Base-by-base conservation (phyloP, 2,329 filamentous ascomycete species). In the Aureobasidium uvarum region DNA sequence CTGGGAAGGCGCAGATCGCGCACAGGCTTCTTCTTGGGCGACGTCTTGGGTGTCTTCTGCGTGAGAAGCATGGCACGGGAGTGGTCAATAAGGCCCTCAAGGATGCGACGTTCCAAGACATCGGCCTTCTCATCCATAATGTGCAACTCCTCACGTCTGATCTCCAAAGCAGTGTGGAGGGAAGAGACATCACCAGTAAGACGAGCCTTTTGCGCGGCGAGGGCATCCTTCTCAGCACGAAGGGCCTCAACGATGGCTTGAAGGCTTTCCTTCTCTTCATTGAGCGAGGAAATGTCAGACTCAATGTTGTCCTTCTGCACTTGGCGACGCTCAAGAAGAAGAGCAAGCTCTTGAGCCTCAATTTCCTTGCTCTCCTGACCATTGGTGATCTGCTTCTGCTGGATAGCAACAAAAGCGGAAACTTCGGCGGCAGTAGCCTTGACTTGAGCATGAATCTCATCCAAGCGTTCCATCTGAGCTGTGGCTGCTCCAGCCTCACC, bases 31-130 rank as follows among this genome's bases (percentile, higher is more conserved):
- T 76, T 74, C 65, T 72, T 72, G 11, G 73, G 74, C 71, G 72
- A 69, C 6, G 74, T 72, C 75, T 79, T 39, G 72, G 74, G 73
- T 63, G 84, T 79, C 8, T 72, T 72, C 79, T 91, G 89, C 70
- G 86, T 82, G 81, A 95, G 90, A 66, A 98, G 85, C n/a, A 97
- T 83, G 31, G 94, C 88, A 7, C 94, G 89, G 23, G 94, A 97
- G 75, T 98, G 94, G 71, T 98, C 93, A 79, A 99, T 96, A 68
- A 98, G 91, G 31, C 94, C 93, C 70, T 98, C 94, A 38, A 99
- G 81, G 70, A 99, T 96, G 31, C 95, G 88, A 62, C 93, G 90
- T 79, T 99, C 95, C 28, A 99, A 83, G 3, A 87, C 86, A 75
- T 97, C 92, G 2, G 94, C 95, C 68, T 94, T 90, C 13, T 85